phyloP scores from a whole-genome alignment of 2,329 filamentous ascomycete genomes.

The Claviceps fusiformis region DNA sequence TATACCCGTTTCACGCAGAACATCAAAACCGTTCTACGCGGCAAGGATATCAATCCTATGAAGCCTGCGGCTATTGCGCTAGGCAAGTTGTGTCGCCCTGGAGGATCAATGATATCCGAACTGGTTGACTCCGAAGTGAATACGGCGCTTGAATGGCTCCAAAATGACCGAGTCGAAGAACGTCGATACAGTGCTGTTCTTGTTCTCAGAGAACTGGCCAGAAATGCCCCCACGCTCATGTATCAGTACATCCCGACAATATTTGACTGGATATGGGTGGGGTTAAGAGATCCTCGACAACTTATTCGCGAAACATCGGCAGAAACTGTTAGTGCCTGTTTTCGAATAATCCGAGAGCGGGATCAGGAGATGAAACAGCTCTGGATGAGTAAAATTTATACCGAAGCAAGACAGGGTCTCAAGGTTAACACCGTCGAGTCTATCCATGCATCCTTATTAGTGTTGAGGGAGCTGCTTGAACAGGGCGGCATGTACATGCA shows the following conservation, averaged over 20 bases:
- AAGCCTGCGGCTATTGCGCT: constrained; percentile 78
- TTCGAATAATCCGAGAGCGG: constrained; percentile 87
- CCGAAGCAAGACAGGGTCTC: constrained; percentile 69
- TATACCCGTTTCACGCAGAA: constrained; percentile 90
- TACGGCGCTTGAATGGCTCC: constrained; percentile 90
- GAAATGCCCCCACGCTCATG: constrained; percentile 87
- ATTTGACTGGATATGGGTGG: constrained; percentile 93
- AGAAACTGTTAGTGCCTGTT: constrained; percentile 86
- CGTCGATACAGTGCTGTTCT: constrained; percentile 86
- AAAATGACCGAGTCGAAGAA: constrained; percentile 87
- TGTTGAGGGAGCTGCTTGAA: constrained; percentile 81
- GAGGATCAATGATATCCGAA: constrained; percentile 86
- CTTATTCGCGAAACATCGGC: constrained; percentile 86
- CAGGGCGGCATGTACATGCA: constrained; percentile 99
- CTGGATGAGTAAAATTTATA: constrained; percentile 86
- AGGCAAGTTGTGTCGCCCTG: constrained; percentile 80
- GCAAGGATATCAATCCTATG: constrained; percentile 85
- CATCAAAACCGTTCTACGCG: constrained; percentile 73
- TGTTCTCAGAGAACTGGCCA: constrained; percentile 76
- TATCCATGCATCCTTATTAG: constrained; percentile 86
- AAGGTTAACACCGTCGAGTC: constrained; percentile 70
- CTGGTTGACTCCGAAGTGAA: constrained; percentile 95
- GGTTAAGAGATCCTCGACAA: constrained; percentile 75
- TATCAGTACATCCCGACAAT: constrained; percentile 93
- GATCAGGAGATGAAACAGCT: constrained; percentile 75